Conservation (phyloP, 2,329 filamentous ascomycete genomes). For the Cladosporium phlei region DNA sequence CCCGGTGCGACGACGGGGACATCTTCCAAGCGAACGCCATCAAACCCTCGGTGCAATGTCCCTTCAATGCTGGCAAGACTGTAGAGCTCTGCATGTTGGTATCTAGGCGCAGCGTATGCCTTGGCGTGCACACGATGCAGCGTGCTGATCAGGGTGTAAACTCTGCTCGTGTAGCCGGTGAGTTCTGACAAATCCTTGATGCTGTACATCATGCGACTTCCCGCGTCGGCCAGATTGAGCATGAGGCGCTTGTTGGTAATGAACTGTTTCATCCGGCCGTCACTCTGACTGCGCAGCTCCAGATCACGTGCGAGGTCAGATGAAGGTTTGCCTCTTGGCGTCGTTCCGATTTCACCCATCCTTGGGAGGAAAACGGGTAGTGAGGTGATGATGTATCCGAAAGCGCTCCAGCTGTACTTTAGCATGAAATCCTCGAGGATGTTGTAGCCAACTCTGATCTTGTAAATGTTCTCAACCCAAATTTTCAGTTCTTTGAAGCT, state of each 20-base stretch:
- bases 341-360: slow-evolving; percentile 74
- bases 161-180: slow-evolving; percentile 90
- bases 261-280: slow-evolving; percentile 93
- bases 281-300: slow-evolving; percentile 19
- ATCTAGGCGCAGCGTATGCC: slow-evolving; percentile 69
- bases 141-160: slow-evolving; percentile 92
- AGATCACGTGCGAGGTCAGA: slow-evolving; percentile 19
- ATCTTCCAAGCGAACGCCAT: slow-evolving; percentile 87
- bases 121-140: slow-evolving; percentile 89
- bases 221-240: slow-evolving; percentile 93
- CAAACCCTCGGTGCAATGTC: slow-evolving; percentile 89
- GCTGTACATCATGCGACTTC: slow-evolving; percentile 98
- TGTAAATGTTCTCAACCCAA: slow-evolving; percentile 99
- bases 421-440: slow-evolving; percentile 97
- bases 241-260: slow-evolving; percentile 98
- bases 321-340: slow-evolving; percentile 11
- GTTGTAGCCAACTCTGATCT: slow-evolving; percentile 95
- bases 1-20: slow-evolving; percentile 88
- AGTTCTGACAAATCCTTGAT: slow-evolving; percentile 97
- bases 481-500: slow-evolving; percentile 89
- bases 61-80: slow-evolving; percentile 89
- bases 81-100: slow-evolving; percentile 70
- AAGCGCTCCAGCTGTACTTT: slow-evolving; percentile 98
- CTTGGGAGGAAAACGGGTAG: slow-evolving; percentile 90
- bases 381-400: slow-evolving; percentile 89